Evolutionary conservation across 2,329 filamentous ascomycete species (phyloP), one percentile per base, ranked within the genome.

Genomic region (Neonectria coccinea): DNA sequence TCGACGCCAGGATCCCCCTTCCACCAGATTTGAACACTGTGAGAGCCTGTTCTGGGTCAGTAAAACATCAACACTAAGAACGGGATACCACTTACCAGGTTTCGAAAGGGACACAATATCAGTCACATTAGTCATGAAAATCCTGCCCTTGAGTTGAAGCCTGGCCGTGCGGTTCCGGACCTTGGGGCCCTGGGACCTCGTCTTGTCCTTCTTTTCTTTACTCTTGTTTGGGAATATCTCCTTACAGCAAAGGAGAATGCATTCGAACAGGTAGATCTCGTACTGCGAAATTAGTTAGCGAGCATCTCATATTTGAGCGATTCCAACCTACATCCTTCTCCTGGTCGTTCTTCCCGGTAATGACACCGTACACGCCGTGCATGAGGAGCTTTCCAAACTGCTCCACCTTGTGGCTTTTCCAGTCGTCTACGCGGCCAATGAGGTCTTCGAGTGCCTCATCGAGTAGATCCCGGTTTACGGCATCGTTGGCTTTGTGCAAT

Each of bases 51-150:
- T 55, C 10, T 41, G 6, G 44, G 69, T 83, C 72, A 80, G 78
- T 61, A 51, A 48, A 18, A 39, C 48, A 45, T 36, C 39, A 8
- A 14, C 59, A 47, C 10, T 67, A 42, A 69, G 63, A 42, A 36
- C 4, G 0, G 4, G 0, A 25, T 14, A 45, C 41, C 62, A 76
- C 87, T 76, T 87, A 97, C 94, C 94, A 79, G 93, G 92, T 79
- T 94, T 97, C 54, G 91, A 89, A 64, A 96, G 84, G 18, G 92
- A 94, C 45, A 97, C 84, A n/a, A 97, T 91, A 78, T 97, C 93
- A 42, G 94, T 98, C 59, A 99, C 95, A 75, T 99, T 99, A 71
- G 94, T 94, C 94, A 99, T 98, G 81, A 97, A 98, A 74, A 99
- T 99, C 56, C 96, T 89, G 42, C 96, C 96, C 80, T 99, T 99